Percentiles rank a stretch among this genome's conserved stretches.
Conservation (phyloP, 176 grass and related monocot species). For the Rhipidocladum racemiflorum region DNA sequence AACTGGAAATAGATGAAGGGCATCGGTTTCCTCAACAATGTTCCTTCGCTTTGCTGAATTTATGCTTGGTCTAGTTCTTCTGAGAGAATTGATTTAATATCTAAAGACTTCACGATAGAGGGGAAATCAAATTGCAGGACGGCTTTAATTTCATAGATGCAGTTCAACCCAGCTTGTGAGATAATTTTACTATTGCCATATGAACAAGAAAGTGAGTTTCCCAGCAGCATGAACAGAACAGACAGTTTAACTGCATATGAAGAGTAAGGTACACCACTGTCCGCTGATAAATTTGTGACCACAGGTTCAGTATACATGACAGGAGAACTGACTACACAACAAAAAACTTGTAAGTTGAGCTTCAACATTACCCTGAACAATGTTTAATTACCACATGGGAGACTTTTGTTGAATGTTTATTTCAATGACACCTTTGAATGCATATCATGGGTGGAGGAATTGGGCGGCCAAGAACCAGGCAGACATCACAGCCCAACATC, state of each 20-base stretch:
- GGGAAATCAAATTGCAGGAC: neutral
- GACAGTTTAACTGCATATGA: neutral
- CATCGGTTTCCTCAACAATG: neutral
- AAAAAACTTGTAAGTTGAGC: conserved; percentile 9
- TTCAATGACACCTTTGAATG: conserved; percentile 45
- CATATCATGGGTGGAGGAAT: conserved; percentile 36
- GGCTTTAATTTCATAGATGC: neutral
- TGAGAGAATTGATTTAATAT: conserved; percentile 9
- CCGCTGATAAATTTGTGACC: neutral
- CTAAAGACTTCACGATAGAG: neutral
- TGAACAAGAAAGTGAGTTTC: neutral
- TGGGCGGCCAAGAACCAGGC: conserved; percentile 34
- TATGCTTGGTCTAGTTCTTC: neutral
- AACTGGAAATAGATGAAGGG: neutral
- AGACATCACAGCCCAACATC: conserved; percentile 36
- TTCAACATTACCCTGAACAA: conserved; percentile 32
- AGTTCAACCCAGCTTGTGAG: neutral
- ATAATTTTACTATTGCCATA: neutral
- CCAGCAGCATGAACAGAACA: conserved; percentile 2
- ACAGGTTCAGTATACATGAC: conserved; percentile 5
- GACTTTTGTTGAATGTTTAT: conserved; percentile 40
- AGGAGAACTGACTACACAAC: conserved; percentile 2
- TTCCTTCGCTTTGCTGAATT: conserved; percentile 10
- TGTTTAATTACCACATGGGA: conserved; percentile 22
- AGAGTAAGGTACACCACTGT: neutral